Evolutionary conservation across 306 rosid genomes (phyloP).

Genomic region (Dryas alaskensis): DNA sequence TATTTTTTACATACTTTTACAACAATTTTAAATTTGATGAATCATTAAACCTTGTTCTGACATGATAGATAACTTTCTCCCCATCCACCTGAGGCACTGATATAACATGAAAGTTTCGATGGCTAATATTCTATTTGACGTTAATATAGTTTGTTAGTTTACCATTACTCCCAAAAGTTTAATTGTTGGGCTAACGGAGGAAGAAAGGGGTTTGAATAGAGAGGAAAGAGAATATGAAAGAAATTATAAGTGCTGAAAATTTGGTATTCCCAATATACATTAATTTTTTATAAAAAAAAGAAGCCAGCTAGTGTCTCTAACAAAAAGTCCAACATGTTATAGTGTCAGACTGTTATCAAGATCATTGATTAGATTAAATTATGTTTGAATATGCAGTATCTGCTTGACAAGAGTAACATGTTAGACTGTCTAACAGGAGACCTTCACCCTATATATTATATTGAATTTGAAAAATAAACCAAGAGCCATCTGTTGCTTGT

Average conservation of each 20-base stretch:
- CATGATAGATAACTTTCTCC: conserved; percentile 44
- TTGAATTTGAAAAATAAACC: conserved; percentile 25
- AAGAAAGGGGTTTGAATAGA: too few species aligned
- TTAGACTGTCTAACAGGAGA: too few species aligned
- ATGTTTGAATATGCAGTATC: neutral
- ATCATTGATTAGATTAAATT: neutral
- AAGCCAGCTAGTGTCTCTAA: neutral
- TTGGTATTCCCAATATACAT: too few species aligned
- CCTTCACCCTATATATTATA: neutral
- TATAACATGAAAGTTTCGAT: neutral
- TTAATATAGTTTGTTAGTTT: neutral
- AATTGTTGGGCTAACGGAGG: too few species aligned
- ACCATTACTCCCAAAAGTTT: too few species aligned
- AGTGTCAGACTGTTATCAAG: neutral
- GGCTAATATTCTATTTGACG: neutral
- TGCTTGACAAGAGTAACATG: neutral
- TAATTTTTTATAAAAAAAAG: too few species aligned
- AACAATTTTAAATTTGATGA: conserved; percentile 13
- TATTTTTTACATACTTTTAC: too few species aligned
- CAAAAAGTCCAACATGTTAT: neutral
- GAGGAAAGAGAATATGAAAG: too few species aligned
- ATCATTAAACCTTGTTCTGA: conserved; percentile 33
- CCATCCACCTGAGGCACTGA: conserved; percentile 31
- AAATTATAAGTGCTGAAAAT: too few species aligned
- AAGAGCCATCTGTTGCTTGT: conserved; percentile 40